Evolutionary conservation across 2,329 filamentous ascomycete genomes (phyloP).

Genomic region (Ceratocystis alfenasii): DNA sequence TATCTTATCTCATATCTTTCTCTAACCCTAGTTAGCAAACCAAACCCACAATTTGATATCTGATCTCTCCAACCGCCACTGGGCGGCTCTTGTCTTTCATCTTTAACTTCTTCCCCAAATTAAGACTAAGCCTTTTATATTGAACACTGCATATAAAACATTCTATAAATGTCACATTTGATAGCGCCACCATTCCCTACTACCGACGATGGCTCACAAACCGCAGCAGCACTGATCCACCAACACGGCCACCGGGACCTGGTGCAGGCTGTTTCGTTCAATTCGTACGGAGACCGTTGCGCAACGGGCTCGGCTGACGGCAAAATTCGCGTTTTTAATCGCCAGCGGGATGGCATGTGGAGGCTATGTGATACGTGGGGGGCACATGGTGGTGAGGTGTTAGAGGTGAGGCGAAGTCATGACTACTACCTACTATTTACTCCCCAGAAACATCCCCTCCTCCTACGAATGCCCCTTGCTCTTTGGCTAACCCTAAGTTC

Average conservation of each 20-base stretch:
- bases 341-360: constrained; percentile 67
- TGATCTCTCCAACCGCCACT: background rate
- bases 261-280: constrained; percentile 77
- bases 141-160: background rate
- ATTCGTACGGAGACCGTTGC: constrained; percentile 82
- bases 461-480: too few relatives aligned
- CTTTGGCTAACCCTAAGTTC: constrained; percentile 1
- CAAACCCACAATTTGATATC: background rate
- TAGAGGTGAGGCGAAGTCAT: constrained; percentile 51
- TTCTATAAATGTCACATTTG: constrained; percentile 20
- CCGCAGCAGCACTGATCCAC: constrained; percentile 50
- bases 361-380: constrained; percentile 75
- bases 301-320: constrained; percentile 87
- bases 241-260: constrained; percentile 67
- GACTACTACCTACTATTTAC: constrained; percentile 1
- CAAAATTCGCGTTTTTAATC: constrained; percentile 82
- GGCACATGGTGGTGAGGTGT: constrained; percentile 79
- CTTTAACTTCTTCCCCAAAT: background rate
- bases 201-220: constrained; percentile 34
- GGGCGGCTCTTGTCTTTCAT: background rate
- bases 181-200: constrained; percentile 20
- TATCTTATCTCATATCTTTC: background rate
- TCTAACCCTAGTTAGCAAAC: background rate
- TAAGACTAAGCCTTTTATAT: background rate
- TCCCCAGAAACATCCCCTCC: background rate